Percentiles rank a stretch among this genome's conserved stretches.
These are phyloP conservation scores for Wilhelminamyces savonicus DNA, from an alignment of 805 yeast species.

Conservation along the genomic window DNA sequence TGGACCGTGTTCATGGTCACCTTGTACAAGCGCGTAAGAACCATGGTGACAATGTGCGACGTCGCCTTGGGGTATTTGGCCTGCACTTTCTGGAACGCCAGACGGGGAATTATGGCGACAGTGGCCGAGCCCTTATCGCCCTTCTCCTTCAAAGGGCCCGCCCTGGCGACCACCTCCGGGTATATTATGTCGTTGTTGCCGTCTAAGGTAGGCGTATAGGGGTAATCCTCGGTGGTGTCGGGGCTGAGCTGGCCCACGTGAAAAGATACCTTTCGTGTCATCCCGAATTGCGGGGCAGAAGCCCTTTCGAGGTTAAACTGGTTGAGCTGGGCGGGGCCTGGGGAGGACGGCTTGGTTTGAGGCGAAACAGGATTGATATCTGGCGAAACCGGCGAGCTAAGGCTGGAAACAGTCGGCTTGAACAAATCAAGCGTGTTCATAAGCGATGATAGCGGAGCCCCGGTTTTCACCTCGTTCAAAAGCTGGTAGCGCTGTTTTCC, in stretches of 20 bases:
- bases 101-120: conserved; percentile 85
- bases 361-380: no score
- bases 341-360: no score
- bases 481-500: conserved; percentile 64
- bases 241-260: no score
- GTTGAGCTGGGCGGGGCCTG: no score
- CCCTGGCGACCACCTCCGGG: conserved; percentile 61
- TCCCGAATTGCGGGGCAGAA: no score
- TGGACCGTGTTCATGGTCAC: conserved; percentile 92
- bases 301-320: no score
- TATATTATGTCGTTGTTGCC: not conserved
- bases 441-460: conserved; percentile 79
- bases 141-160: no score
- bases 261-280: no score
- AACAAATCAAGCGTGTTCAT: conserved; percentile 75
- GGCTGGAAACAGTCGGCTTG: conserved; percentile 12
- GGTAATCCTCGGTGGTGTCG: no score
- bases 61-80: conserved; percentile 80
- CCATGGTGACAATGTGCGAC: conserved; percentile 91
- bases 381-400: no score
- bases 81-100: conserved; percentile 69
- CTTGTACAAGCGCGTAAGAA: conserved; percentile 75
- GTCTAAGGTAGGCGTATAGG: not conserved
- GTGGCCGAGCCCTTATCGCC: conserved; percentile 44
- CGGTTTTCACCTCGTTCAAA: conserved; percentile 73